These are phyloP conservation scores for Emericellopsis terricola DNA, from an alignment of 495 filamentous ascomycete genomes.

Conservation along the genomic window DNA sequence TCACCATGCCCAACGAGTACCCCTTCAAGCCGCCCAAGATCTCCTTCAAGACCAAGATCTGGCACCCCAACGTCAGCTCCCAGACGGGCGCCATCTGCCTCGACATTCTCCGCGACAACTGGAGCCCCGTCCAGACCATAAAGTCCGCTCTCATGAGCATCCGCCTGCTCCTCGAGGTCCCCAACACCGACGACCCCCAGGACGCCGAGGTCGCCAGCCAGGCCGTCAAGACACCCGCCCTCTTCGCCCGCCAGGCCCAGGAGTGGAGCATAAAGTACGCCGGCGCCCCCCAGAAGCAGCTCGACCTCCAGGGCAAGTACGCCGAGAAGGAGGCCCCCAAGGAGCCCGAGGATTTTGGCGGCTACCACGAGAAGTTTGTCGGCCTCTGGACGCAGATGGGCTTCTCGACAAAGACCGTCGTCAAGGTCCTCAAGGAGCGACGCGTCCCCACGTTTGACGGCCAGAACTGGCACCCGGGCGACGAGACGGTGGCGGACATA, in stretches of 20 bases:
- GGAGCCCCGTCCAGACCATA: slow-evolving; percentile 91
- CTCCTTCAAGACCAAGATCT: slow-evolving; percentile 88
- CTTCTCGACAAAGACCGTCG: slow-evolving; percentile 77
- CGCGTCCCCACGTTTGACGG: slow-evolving; percentile 63
- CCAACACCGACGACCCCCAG: slow-evolving; percentile 92
- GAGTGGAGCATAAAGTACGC: slow-evolving; percentile 84
- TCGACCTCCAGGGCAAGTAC: slow-evolving; percentile 5
- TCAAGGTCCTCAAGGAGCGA: slow-evolving; percentile 65
- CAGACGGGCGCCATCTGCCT: slow-evolving; percentile 98
- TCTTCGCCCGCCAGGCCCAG: slow-evolving; percentile 67
- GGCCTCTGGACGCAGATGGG: slow-evolving; percentile 89
- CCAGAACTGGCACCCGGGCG: slow-evolving; percentile 67
- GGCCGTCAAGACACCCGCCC: slow-evolving; percentile 60
- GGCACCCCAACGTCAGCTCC: slow-evolving; percentile 95
- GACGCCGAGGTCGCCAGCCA: slow-evolving; percentile 90
- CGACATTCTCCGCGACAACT: slow-evolving; percentile 74
- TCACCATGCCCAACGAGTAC: slow-evolving; percentile 75
- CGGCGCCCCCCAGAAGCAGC: slow-evolving; percentile 41
- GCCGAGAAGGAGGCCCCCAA: slow-evolving; percentile 5
- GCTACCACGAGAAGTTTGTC: slow-evolving; percentile 73
- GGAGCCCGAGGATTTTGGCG: slow-evolving; percentile 13
- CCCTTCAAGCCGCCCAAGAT: slow-evolving; percentile 86
- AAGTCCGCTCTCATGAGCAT: slow-evolving; percentile 88
- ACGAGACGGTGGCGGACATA: slow-evolving; percentile 77
- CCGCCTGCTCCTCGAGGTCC: slow-evolving; percentile 80